Base-by-base conservation (phyloP, 148 eudicot genomes). In the Salicornia ramosissima region DNA sequence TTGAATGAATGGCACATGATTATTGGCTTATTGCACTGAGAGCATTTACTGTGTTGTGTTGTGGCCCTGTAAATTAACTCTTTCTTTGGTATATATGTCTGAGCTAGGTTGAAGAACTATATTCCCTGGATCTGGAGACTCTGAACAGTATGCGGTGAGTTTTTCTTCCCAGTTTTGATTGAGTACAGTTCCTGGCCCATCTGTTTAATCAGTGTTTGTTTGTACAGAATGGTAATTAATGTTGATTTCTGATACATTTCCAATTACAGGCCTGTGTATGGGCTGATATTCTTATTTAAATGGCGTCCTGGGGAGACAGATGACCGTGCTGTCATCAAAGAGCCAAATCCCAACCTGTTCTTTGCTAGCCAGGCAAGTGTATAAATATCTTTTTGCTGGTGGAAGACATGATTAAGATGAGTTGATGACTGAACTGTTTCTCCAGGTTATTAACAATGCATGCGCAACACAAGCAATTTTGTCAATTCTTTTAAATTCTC, bases 401-500 rank as follows among this genome's bases (percentile, higher is more conserved):
- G 39, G 33, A 22, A 28, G 26, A 56, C 8, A 16, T 26, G 19
- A 11, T 25, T 3, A 42, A 45, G 25, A 53, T 54, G 22, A 29
- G 30, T 16, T 16, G 40, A 42, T 36, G 1, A 69, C 19, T 30
- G 14, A 62, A 60, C 64, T 34, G 45, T 24, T 13, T 49, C 28
- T 61, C 25, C 84, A 95, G 97, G 97, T 95, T 51, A 95, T 95
- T 55, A 95, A 95, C 72, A 95, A 95, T 76, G 99, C 99, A 57
- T 95, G 99, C 67, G 99, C 99, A 45, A 95, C 99, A 58, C 99
- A 95, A 85, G 99, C 99, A n/a, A 95, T 95, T 71, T 80, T 95
- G 57, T 95, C 99, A 3, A 95, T 95, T 72, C 93, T 95, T 33
- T 67, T 95, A 83, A 95, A 91, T 73, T 84, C 90, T 75, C 97